Evolutionary conservation across 768 basidiomycete genomes (phyloP).

Genomic region (Hemileccinum impolitum): DNA sequence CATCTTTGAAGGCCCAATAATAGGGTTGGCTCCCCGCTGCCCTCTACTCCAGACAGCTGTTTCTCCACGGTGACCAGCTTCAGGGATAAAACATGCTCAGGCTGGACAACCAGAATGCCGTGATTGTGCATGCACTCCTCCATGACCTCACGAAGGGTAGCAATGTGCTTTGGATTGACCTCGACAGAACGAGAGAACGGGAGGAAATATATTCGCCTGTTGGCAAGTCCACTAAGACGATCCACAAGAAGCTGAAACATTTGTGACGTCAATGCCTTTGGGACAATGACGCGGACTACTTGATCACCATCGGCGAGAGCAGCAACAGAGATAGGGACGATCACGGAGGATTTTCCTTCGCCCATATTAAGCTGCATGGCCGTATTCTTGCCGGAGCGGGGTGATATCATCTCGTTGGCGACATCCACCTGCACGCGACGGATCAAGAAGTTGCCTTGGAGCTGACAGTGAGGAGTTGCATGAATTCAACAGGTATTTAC

Average conservation of each 20-base stretch:
- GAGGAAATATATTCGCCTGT: constrained; percentile 46
- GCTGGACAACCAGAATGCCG: constrained; percentile 49
- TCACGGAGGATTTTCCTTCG: constrained; percentile 50
- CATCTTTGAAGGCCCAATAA: constrained; percentile 29
- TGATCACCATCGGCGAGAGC: constrained; percentile 41
- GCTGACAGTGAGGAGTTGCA: constrained; percentile 23
- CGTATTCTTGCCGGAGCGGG: constrained; percentile 34
- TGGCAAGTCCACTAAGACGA: constrained; percentile 41
- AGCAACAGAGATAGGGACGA: constrained; percentile 43
- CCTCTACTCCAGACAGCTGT: constrained; percentile 9
- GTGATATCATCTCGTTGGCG: constrained; percentile 46
- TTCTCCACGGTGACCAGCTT: constrained; percentile 44
- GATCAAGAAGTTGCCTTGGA: constrained; percentile 42
- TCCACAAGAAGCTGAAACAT: constrained; percentile 49
- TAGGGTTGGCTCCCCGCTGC: background rate
- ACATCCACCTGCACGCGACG: constrained; percentile 42
- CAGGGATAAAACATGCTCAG: constrained; percentile 53
- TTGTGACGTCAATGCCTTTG: constrained; percentile 44
- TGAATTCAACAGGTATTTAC: background rate
- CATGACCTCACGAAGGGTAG: constrained; percentile 31
- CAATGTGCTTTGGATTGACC: constrained; percentile 15
- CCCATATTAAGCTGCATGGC: constrained; percentile 56
- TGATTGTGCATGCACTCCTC: constrained; percentile 35
- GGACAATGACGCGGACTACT: constrained; percentile 47
- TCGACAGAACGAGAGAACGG: constrained; percentile 46